phyloP scores from a whole-genome alignment of 768 basidiomycete species.

The Phylloporus arenicola region DNA sequence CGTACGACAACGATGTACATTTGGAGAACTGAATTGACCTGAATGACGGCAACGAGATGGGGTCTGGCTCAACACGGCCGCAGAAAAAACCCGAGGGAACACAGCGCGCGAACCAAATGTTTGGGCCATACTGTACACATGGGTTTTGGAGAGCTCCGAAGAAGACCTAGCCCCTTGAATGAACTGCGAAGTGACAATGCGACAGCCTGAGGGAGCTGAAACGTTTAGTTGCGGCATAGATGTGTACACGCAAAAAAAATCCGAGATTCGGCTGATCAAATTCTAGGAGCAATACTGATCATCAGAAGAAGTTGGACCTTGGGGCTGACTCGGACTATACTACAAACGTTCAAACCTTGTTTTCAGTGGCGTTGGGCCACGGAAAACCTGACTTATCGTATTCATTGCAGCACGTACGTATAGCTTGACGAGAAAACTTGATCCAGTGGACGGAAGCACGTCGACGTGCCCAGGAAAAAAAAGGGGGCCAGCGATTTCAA shows the following conservation, averaged over 20 bases:
- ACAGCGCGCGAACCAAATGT: background rate
- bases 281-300: background rate
- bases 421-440: background rate
- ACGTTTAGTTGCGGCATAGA: background rate
- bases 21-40: background rate
- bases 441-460: background rate
- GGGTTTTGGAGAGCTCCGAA: background rate
- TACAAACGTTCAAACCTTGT: background rate
- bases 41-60: background rate
- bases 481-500: background rate
- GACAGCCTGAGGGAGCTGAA: background rate
- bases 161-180: background rate
- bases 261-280: background rate
- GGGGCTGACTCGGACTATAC: background rate
- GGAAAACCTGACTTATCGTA: background rate
- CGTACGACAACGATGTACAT: background rate
- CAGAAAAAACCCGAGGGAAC: background rate
- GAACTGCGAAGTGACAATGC: background rate
- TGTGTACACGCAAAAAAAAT: background rate
- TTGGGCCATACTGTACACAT: background rate
- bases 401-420: background rate
- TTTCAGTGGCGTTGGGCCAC: too few relatives aligned
- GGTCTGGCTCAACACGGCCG: background rate
- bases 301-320: background rate
- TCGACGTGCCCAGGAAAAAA: background rate